Conservation (phyloP, 1,139 yeast genomes). For the Kurtzmaniella quercitrusa region DNA sequence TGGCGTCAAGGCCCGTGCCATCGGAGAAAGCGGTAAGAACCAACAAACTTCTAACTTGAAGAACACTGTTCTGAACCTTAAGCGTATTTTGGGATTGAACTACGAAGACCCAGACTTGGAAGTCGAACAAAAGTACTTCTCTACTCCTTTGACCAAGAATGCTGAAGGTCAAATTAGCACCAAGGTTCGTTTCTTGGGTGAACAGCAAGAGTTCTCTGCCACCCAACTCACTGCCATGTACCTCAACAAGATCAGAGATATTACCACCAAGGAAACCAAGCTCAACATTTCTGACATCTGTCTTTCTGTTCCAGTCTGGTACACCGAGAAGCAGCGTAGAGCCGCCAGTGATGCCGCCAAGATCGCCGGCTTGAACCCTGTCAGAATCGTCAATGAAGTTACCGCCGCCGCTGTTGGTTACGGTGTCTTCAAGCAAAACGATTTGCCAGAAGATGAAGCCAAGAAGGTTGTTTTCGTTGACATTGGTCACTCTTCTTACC, state of each 20-base stretch:
- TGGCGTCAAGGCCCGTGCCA: constrained; percentile 81
- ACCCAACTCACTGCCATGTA: constrained; percentile 94
- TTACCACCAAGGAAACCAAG: constrained; percentile 79
- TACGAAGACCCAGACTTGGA: constrained; percentile 75
- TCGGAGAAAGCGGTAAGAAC: constrained; percentile 94
- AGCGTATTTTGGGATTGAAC: constrained; percentile 82
- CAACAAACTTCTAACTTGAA: constrained; percentile 95
- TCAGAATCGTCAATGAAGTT: constrained; percentile 92
- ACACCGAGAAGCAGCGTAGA: constrained; percentile 94
- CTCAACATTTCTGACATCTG: constrained; percentile 80
- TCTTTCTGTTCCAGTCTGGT: constrained; percentile 96
- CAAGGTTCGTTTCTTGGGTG: constrained; percentile 80
- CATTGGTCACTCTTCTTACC: constrained; percentile 95
- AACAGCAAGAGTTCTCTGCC: constrained; percentile 74
- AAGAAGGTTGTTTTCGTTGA: constrained; percentile 90
- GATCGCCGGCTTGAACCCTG: constrained; percentile 97
- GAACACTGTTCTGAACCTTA: constrained; percentile 92
- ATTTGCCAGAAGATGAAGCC: constrained; percentile 89
- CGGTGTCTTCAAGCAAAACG: constrained; percentile 96
- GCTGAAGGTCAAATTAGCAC: constrained; percentile 76
- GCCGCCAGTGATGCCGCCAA: constrained; percentile 94
- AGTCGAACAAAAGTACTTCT: constrained; percentile 69
- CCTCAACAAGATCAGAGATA: constrained; percentile 83
- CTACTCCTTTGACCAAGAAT: constrained; percentile 65
- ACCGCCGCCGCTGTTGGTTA: constrained; percentile 99